Conservation (phyloP, 768 basidiomycete genomes). For the Lactarius sanguifluus region DNA sequence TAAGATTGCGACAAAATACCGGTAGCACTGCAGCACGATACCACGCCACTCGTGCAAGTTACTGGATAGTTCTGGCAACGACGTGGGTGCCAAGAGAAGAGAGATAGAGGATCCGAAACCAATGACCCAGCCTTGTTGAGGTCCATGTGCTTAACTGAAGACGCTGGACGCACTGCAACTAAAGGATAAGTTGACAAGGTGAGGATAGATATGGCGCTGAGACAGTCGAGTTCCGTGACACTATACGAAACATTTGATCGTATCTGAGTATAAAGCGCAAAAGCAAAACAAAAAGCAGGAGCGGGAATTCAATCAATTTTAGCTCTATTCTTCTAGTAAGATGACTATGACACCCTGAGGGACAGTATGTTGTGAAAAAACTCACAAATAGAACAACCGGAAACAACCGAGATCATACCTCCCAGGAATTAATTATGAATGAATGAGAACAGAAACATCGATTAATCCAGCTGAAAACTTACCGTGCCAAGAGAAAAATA, state of each 20-base stretch:
- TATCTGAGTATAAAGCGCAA: background rate
- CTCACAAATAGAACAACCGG: conserved; percentile 8
- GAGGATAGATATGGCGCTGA: background rate
- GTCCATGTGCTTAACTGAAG: background rate
- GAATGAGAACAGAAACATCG: too few relatives aligned
- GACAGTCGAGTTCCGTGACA: background rate
- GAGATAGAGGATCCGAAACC: background rate
- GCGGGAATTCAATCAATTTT: background rate
- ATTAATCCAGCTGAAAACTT: background rate
- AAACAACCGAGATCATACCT: conserved; percentile 1
- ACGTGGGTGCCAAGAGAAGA: background rate
- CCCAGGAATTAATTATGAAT: background rate
- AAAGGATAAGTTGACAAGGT: background rate
- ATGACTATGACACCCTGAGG: background rate
- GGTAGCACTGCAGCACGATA: background rate
- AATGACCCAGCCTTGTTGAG: background rate
- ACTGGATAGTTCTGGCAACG: background rate
- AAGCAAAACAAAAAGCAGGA: too few relatives aligned
- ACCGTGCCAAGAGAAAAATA: background rate
- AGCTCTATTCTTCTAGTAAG: background rate
- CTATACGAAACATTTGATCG: background rate
- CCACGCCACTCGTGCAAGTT: background rate
- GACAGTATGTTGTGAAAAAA: background rate
- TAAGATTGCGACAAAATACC: background rate
- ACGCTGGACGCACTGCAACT: background rate